These are phyloP conservation scores for Scheffersomyces lignicola DNA, from an alignment of 1,139 yeast species.

Conservation along the genomic window DNA sequence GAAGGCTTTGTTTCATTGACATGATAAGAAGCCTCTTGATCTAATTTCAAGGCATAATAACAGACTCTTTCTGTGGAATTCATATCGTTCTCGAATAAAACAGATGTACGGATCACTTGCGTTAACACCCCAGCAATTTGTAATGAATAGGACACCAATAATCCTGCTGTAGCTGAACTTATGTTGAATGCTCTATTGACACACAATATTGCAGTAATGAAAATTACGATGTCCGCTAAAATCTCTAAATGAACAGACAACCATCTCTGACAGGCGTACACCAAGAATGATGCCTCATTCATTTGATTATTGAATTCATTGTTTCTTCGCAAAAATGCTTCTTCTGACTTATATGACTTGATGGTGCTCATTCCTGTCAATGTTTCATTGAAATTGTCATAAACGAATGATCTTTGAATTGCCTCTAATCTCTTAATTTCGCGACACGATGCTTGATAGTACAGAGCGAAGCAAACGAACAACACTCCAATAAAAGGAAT, in stretches of 20 bases:
- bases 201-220: conserved; percentile 56
- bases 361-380: conserved; percentile 70
- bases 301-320: conserved; percentile 53
- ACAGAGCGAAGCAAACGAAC: conserved; percentile 51
- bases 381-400: conserved; percentile 70
- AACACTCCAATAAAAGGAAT: conserved; percentile 52
- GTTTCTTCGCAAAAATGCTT: conserved; percentile 51
- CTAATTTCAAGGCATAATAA: conserved; percentile 55
- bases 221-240: conserved; percentile 44
- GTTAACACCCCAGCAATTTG: conserved; percentile 48
- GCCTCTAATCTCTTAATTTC: conserved; percentile 43
- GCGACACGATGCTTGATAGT: conserved; percentile 45
- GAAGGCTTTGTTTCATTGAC: conserved; percentile 56
- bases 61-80: conserved; percentile 77
- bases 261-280: conserved; percentile 76
- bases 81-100: conserved; percentile 78
- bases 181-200: conserved; percentile 61
- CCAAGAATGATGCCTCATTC: conserved; percentile 69
- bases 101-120: conserved; percentile 48
- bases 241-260: conserved; percentile 60
- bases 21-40: conserved; percentile 38
- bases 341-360: conserved; percentile 53
- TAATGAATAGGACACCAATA: conserved; percentile 59
- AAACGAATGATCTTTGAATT: conserved; percentile 31
- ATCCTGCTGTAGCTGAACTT: conserved; percentile 65